phyloP scores from a whole-genome alignment of 768 basidiomycete genomes.

The Panaeolus papilionaceus region DNA sequence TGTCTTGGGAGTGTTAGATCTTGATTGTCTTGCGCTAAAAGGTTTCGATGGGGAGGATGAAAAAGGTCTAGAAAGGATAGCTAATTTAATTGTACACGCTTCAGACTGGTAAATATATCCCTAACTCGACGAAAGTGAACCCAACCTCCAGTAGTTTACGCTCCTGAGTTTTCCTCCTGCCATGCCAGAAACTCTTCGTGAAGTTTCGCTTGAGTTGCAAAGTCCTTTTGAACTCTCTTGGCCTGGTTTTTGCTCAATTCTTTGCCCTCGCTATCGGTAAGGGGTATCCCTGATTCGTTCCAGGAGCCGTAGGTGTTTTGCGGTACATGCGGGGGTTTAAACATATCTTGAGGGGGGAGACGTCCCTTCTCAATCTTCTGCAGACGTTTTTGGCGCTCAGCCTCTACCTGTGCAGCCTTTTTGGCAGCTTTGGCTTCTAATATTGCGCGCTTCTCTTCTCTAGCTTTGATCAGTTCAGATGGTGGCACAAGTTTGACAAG shows the following conservation, averaged over 20 bases:
- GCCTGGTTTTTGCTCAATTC: slow-evolving; percentile 81
- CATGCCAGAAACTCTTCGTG: slow-evolving; percentile 78
- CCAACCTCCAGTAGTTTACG: slow-evolving; percentile 15
- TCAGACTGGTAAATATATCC: slow-evolving; percentile 64
- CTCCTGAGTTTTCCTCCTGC: slow-evolving; percentile 34
- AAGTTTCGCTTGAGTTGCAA: slow-evolving; percentile 73
- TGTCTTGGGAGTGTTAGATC: slow-evolving; percentile 73
- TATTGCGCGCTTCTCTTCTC: slow-evolving; percentile 87
- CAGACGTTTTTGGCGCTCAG: slow-evolving; percentile 68
- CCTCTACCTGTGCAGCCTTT: slow-evolving; percentile 74
- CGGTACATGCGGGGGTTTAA: slow-evolving; percentile 80
- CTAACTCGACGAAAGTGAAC: slow-evolving; percentile 19
- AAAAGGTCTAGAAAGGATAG: slow-evolving; percentile 78
- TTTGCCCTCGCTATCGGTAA: slow-evolving; percentile 83
- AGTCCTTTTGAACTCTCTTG: slow-evolving; percentile 83
- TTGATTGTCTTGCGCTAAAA: slow-evolving; percentile 76
- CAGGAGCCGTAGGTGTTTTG: slow-evolving; percentile 82
- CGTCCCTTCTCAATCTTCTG: slow-evolving; percentile 89
- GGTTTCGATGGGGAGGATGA: slow-evolving; percentile 84
- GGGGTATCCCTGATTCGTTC: slow-evolving; percentile 85
- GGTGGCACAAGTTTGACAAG: slow-evolving; percentile 92
- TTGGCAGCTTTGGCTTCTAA: slow-evolving; percentile 79
- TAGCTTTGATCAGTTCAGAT: slow-evolving; percentile 77
- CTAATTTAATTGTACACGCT: slow-evolving; percentile 61
- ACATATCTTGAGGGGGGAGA: slow-evolving; percentile 75